Evolutionary conservation across 2,329 filamentous ascomycete species (phyloP).

Genomic region (Venturia asperata): DNA sequence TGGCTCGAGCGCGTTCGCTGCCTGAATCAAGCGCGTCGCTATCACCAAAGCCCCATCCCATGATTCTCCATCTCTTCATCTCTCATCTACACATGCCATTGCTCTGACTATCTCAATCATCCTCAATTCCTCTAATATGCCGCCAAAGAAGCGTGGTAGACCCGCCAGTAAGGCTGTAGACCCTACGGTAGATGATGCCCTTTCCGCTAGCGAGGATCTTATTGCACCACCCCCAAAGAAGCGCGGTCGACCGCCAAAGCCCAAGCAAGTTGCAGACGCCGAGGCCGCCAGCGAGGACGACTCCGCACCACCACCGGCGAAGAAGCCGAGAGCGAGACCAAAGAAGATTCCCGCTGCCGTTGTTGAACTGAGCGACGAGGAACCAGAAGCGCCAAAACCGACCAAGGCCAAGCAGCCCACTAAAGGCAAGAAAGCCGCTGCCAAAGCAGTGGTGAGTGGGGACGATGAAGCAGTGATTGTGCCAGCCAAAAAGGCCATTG

Average conservation of each 20-base stretch:
- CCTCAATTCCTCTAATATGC: background rate
- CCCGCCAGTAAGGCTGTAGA: background rate
- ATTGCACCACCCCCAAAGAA: constrained; percentile 8
- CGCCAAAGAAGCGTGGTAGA: constrained; percentile 9
- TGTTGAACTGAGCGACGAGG: background rate
- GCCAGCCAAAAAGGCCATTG: constrained; percentile 3
- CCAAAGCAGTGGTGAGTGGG: background rate
- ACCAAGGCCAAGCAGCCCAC: background rate
- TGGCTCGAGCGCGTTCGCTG: constrained; percentile 7
- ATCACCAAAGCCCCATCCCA: too few relatives aligned
- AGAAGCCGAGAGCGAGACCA: background rate
- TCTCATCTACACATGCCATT: background rate
- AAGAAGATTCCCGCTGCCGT: background rate
- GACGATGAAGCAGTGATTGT: background rate
- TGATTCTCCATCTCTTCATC: background rate
- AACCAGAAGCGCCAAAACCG: background rate
- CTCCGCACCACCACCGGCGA: background rate
- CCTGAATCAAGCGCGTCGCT: background rate
- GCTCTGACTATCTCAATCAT: background rate
- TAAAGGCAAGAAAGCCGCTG: constrained; percentile 14
- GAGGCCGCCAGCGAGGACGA: background rate
- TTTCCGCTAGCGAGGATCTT: constrained; percentile 3
- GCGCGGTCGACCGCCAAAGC: background rate
- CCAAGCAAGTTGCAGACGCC: background rate
- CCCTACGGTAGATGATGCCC: background rate